Conservation (phyloP, 1,139 yeast species). For the Geotrichum citri-aurantii region DNA sequence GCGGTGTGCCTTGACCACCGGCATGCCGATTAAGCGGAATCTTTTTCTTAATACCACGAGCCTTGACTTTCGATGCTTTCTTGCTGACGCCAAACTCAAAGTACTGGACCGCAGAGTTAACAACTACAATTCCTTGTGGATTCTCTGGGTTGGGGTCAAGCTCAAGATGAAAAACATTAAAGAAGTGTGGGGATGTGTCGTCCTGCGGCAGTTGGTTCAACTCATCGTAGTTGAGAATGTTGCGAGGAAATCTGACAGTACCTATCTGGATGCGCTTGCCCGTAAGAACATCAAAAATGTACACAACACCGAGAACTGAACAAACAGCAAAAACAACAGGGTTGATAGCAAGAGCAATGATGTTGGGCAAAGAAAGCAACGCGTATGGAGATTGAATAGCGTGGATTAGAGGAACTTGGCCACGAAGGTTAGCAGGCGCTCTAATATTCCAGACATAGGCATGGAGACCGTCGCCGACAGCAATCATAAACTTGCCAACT, state of each 20-base stretch:
- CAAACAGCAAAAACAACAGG: slow-evolving; percentile 50
- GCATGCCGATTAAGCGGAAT: slow-evolving; percentile 25
- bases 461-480: slow-evolving; percentile 32
- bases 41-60: slow-evolving; percentile 28
- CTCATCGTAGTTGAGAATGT: slow-evolving; percentile 20
- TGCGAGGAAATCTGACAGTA: slow-evolving; percentile 13
- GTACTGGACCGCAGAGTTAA: slow-evolving; percentile 55
- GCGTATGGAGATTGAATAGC: slow-evolving; percentile 29
- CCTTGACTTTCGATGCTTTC: slow-evolving; percentile 12
- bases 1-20: slow-evolving; percentile 12
- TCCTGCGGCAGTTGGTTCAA: slow-evolving; percentile 11
- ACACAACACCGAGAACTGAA: slow-evolving; percentile 57
- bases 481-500: slow-evolving; percentile 18
- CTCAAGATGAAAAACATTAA: slow-evolving; percentile 32
- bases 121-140: slow-evolving; percentile 50
- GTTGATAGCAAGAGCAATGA: slow-evolving; percentile 40
- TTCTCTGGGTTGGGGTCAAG: slow-evolving; percentile 43
- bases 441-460: slow-evolving; percentile 42
- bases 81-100: slow-evolving; percentile 51
- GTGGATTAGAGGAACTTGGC: slow-evolving; percentile 28
- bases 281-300: slow-evolving; percentile 56
- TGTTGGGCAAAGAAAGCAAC: slow-evolving; percentile 28
- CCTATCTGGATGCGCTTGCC: slow-evolving; percentile 43
- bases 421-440: slow-evolving; percentile 28
- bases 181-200: background rate